Base-by-base conservation (phyloP, 208 protist genomes). In the Kentomonas sorsogonicus region DNA sequence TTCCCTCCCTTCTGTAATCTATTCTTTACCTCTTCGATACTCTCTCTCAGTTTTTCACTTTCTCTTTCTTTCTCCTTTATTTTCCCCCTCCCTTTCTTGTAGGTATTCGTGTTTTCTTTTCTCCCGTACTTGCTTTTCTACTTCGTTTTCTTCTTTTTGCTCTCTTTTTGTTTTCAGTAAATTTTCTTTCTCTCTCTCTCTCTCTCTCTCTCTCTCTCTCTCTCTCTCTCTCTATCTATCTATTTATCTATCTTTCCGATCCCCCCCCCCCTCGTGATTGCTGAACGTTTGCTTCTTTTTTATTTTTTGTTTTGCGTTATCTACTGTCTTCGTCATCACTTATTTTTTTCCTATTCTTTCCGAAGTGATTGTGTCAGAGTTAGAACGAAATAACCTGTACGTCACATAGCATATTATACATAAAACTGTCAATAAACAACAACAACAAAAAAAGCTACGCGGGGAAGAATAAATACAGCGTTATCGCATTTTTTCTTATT, bases 81-180 rank as follows among this genome's bases (percentile, higher is more conserved):
- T 33, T 15, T 11, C 9, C 26, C 20, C 13, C 45, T 58, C 27
- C 25, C 31, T 20, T 30, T 58, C 20, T 38, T 3, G 23, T n/a
- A n/a, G n/a, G n/a, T n/a, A n/a, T n/a, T 46, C n/a, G 9, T 58
- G 16, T 46, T 6, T 41, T 33, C 16, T 15, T 47, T 47, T 47
- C 16, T 47, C 5, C 15, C 43, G 5, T 18, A 20, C 5, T 47
- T 5, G 9, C 16, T 27, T 27, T 26, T 15, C 4, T 27, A 47
- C 15, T 15, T 27, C 16, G 16, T 26, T 20, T 30, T 55, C 30
- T 55, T 15, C 16, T 44, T 40, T 38, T 20, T 41, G 2, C 26
- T 36, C 45, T 34, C 1, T 65, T 57, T 56, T 55, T 55, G 5
- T 47, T 47, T 5, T 15, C 15, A 5, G 9, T 26, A 15, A 5